Conservation (phyloP, 2,329 filamentous ascomycete genomes). For the Emergomyces pasteurianus region DNA sequence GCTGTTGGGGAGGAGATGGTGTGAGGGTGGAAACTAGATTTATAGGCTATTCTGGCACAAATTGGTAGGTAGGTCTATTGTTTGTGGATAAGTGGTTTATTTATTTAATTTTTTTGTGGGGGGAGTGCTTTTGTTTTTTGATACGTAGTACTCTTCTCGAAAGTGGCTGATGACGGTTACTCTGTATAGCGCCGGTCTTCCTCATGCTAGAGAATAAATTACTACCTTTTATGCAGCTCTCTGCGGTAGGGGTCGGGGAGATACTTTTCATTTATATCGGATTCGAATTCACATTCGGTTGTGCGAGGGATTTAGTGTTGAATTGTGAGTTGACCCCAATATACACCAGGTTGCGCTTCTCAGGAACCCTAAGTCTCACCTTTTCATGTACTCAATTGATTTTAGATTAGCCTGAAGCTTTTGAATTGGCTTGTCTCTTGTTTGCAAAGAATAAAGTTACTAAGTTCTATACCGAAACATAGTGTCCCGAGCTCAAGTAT, state of each 20-base stretch:
- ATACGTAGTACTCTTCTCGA: background rate
- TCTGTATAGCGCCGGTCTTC: background rate
- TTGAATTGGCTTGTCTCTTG: background rate
- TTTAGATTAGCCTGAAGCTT: background rate
- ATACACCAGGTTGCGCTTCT: too few species aligned
- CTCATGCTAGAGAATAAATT: background rate
- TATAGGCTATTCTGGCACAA: background rate
- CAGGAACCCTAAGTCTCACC: too few species aligned
- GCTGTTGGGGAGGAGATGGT: background rate
- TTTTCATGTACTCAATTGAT: background rate
- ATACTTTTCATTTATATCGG: background rate
- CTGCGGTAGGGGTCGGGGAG: background rate
- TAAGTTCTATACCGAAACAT: background rate
- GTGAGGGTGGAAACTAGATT: background rate
- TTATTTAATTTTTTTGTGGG: too few species aligned
- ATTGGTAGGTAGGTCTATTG: background rate
- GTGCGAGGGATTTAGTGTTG: background rate
- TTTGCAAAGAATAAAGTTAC: background rate
- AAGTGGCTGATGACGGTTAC: background rate
- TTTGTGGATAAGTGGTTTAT: background rate
- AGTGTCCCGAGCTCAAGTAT: background rate
- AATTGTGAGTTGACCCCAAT: background rate
- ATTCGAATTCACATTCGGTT: too few species aligned
- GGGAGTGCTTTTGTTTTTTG: background rate
- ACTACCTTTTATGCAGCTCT: background rate